Evolutionary conservation across 2,329 filamentous ascomycete species (phyloP).

Genomic region (Rutstroemia sp.): DNA sequence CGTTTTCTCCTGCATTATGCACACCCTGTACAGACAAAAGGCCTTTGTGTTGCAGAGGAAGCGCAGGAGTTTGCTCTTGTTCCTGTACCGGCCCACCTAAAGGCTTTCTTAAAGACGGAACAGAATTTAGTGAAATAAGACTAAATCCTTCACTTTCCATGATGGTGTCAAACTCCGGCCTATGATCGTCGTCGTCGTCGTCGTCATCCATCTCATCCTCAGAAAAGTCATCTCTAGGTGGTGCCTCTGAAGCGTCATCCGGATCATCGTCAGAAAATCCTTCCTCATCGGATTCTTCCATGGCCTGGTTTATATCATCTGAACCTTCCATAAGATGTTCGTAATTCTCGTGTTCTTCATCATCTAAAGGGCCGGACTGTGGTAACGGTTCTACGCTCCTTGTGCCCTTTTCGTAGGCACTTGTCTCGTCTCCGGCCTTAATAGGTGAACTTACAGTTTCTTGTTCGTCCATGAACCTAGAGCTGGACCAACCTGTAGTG

Average conservation of each 20-base stretch:
- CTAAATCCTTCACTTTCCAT: constrained; percentile 51
- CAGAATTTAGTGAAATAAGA: constrained; percentile 47
- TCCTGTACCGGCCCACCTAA: constrained; percentile 29
- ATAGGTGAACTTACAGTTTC: background rate
- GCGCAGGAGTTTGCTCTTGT: constrained; percentile 9
- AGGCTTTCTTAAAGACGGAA: constrained; percentile 41
- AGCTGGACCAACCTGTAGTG: constrained; percentile 24
- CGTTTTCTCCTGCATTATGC: constrained; percentile 6
- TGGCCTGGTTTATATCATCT: background rate
- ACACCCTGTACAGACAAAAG: constrained; percentile 11
- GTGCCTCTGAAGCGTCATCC: constrained; percentile 5
- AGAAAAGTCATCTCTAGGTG: constrained; percentile 2
- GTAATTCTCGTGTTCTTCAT: constrained; percentile 1
- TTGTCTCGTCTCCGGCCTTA: background rate
- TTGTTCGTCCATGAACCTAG: constrained; percentile 15
- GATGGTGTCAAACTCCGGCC: constrained; percentile 44
- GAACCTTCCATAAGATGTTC: background rate
- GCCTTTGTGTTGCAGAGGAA: constrained; percentile 11
- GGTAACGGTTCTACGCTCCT: background rate
- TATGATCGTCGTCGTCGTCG: constrained; percentile 30
- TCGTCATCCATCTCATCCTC: constrained; percentile 27
- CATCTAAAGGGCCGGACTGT: background rate
- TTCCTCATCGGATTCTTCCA: background rate
- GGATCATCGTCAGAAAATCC: background rate
- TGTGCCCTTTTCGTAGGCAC: background rate